Evolutionary conservation across 2,329 filamentous ascomycete species (phyloP).

Genomic region (Fusarium stilboides): DNA sequence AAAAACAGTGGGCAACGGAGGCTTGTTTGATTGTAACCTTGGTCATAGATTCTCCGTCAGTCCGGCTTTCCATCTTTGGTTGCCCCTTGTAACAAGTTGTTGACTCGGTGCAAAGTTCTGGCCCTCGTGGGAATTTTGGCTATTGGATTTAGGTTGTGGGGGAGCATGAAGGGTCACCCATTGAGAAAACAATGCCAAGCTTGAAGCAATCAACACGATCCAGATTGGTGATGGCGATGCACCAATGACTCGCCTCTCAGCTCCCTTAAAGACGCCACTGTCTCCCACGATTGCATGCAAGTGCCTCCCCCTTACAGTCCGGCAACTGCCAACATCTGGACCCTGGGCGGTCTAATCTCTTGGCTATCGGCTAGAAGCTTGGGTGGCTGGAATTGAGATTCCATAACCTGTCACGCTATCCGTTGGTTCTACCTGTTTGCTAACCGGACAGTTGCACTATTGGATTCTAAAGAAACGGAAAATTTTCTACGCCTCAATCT

Average conservation of each 20-base stretch:
- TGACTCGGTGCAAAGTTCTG: no score
- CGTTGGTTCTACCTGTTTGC: background rate
- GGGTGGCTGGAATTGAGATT: conserved; percentile 5
- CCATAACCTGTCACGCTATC: background rate
- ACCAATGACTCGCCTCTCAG: conserved; percentile 7
- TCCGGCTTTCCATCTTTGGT: no score
- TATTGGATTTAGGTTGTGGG: no score
- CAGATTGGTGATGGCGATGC: background rate
- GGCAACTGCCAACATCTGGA: conserved; percentile 1
- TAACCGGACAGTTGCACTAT: background rate
- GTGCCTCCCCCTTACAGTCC: conserved; percentile 23
- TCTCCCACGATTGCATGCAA: background rate
- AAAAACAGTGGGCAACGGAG: background rate
- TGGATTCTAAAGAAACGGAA: background rate
- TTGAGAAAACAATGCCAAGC: background rate
- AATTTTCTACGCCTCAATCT: background rate
- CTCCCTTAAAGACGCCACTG: background rate
- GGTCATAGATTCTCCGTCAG: no score
- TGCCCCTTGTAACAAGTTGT: no score
- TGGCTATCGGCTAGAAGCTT: conserved; percentile 9
- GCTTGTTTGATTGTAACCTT: background rate
- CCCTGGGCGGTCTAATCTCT: conserved; percentile 23
- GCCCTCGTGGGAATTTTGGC: no score
- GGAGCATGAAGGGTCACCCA: no score
- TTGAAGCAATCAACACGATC: conserved; percentile 2